These are phyloP conservation scores for Penicillium cataractarum DNA, from an alignment of 495 filamentous ascomycete species.

Conservation along the genomic window DNA sequence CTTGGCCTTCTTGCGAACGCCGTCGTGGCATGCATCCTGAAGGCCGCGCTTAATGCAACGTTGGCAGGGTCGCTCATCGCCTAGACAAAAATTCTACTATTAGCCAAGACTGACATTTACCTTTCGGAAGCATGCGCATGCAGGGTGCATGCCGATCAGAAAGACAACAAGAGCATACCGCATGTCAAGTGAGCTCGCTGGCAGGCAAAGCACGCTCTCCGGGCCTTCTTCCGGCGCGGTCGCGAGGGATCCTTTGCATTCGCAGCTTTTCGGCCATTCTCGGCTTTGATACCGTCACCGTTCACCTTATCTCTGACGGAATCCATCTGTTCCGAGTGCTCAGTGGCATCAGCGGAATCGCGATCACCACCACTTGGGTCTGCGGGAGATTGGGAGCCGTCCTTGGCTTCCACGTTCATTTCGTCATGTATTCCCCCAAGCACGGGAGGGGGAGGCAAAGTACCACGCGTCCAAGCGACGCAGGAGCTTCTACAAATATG, in stretches of 20 bases:
- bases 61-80: slow-evolving; percentile 87
- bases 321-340: slow-evolving; percentile 38
- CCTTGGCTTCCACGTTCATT: slow-evolving; percentile 58
- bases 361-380: slow-evolving; percentile 52
- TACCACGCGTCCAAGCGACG: neutral
- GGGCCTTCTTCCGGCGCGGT: slow-evolving; percentile 92
- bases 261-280: slow-evolving; percentile 55
- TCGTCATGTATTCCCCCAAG: slow-evolving; percentile 37
- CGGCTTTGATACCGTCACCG: slow-evolving; percentile 58
- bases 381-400: slow-evolving; percentile 45
- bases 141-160: slow-evolving; percentile 9
- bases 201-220: slow-evolving; percentile 93
- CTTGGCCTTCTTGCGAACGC: slow-evolving; percentile 97
- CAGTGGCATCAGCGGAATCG: slow-evolving; percentile 57
- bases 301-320: slow-evolving; percentile 58
- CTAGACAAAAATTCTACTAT: slow-evolving; percentile 44
- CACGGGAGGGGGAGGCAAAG: neutral
- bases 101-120: slow-evolving; percentile 17
- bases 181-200: slow-evolving; percentile 97
- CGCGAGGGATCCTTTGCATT: slow-evolving; percentile 84
- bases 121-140: neutral
- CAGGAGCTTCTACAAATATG: neutral
- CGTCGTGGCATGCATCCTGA: slow-evolving; percentile 89
- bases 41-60: slow-evolving; percentile 92
- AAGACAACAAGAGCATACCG: slow-evolving; percentile 63